These are phyloP conservation scores for Vigna angularis DNA, from an alignment of 306 rosid genomes.

Conservation along the genomic window DNA sequence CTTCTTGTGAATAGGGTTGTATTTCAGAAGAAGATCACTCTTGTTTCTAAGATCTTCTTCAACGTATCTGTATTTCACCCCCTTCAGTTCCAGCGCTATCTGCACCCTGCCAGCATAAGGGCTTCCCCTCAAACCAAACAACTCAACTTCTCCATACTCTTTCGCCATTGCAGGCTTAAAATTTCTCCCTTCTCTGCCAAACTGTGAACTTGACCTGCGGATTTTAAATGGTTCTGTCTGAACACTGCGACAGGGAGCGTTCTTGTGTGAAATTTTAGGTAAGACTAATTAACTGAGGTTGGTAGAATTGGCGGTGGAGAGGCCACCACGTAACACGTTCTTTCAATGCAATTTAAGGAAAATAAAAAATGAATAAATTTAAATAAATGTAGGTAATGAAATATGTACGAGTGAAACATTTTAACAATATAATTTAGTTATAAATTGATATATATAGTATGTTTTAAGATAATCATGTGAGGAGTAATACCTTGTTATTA, in stretches of 20 bases:
- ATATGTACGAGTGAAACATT: too few species aligned
- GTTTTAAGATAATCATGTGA: too few species aligned
- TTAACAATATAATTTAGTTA: too few species aligned
- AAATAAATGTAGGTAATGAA: too few species aligned
- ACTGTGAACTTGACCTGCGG: not conserved
- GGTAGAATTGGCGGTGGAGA: slow-evolving; percentile 1
- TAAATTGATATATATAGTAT: too few species aligned
- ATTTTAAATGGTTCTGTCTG: not conserved
- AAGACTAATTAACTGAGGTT: not conserved
- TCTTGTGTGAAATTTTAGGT: not conserved
- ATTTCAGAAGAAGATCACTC: slow-evolving; percentile 56
- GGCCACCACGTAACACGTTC: too few species aligned
- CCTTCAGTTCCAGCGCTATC: slow-evolving; percentile 57
- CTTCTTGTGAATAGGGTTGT: slow-evolving; percentile 65
- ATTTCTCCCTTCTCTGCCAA: not conserved
- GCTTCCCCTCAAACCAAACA: slow-evolving; percentile 42
- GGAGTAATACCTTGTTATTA: too few species aligned
- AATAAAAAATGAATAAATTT: too few species aligned
- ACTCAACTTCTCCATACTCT: slow-evolving; percentile 32
- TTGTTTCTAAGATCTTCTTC: slow-evolving; percentile 57
- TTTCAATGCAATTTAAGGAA: too few species aligned
- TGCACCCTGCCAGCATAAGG: slow-evolving; percentile 44
- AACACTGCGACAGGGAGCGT: not conserved
- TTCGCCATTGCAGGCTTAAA: slow-evolving; percentile 24
- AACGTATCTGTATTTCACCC: slow-evolving; percentile 48